Base-by-base conservation (phyloP, 1,284 basidiomycete species). In the Schizopora paradoxa region DNA sequence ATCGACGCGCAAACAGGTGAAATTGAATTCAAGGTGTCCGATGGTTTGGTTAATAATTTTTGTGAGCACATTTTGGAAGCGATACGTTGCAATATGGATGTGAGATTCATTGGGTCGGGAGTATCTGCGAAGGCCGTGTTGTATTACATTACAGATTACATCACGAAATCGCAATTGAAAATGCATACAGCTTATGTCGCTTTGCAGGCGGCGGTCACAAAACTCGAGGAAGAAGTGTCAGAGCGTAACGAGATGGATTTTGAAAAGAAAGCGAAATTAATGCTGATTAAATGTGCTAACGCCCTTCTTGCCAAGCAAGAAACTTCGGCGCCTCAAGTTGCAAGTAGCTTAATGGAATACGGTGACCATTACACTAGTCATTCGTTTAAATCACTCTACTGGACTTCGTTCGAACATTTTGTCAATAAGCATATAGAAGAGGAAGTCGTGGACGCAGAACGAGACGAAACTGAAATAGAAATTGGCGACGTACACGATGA, bases 141-240 rank as follows among this genome's bases (percentile, higher is more conserved):
- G 4, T 66, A 67, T 36, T 71, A 72, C 38, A 66, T 71, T 5
- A 71, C 69, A 0, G 61, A 72, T 42, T 71, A 71, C 42, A 70
- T 72, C 5, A 65, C 66, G 0, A 72, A 72, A 44, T 45, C 62
- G 0, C 56, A 64, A 16, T 37, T 71, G 2, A 65, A 66, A 27
- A 49, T 61, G 0, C 65, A 70, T 50, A 62, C 65, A 3, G 63
- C 64, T 0, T 68, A 59, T 54, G 56, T 62, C 1, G 63, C 65
- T 1, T 38, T 72, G 1, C 59, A 64, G 38, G 19, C 60, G 0
- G 65, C 68, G 0, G 51, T 70, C 0, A 43, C 52, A 34, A 64
- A 61, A 45, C 27, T 66, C 0, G 58, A 53, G 2, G 51, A 57
- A 18, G 51, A 10, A 31, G 28, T 31, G 28, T 8, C 48, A 45